Base-by-base conservation (phyloP, 2,329 filamentous ascomycete species). In the Sodiomyces alkalinus region DNA sequence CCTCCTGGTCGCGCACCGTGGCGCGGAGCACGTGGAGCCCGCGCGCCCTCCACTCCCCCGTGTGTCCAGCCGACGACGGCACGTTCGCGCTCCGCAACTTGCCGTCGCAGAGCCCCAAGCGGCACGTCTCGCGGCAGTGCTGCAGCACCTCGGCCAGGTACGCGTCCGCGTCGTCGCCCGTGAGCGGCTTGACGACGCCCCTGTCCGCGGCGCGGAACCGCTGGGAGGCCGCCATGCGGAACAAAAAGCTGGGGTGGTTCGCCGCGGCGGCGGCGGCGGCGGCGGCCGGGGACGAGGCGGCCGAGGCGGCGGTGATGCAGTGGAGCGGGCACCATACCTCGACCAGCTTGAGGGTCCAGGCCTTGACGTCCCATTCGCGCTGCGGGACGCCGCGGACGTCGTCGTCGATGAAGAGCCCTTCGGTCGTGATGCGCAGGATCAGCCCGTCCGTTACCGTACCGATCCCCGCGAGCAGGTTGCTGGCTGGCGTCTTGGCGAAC, bases 331-430 rank as follows among this genome's bases (percentile, higher is more conserved):
- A 85, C 72, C 78, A 82, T 60, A 90, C 76, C 68, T 96, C 90
- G 52, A 92, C 74, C 39, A 79, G 61, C 57, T 92, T 94, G 55
- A 98, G 69, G 23, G 85, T 93, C 90, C 90, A 96, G 16, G 87
- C 86, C 54, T 96, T 96, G 47, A 96, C 74, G 51, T 98, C 90
- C 90, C 90, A 98, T 56, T 98, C 90, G 34, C 90, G 74, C 55
- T 96, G 85, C n/a, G 82, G 76, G 11, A 94, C 82, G 36, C 75
- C 74, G 24, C 86, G 75, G 29, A 94, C 71, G 50, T 96, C 90
- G 51, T 98, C 90, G 49, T 98, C 90, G 46, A 98, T 90, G 55
- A 96, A 96, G 30, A 96, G 66, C 12, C 90, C 90, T 51, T 93
- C 87, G 2, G 83, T 92, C 8, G 82, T 87, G 45, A 96, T 90